Evolutionary conservation across 805 yeast genomes (phyloP), one percentile per base, ranked within the genome.

Genomic region (Candida suzukii): DNA sequence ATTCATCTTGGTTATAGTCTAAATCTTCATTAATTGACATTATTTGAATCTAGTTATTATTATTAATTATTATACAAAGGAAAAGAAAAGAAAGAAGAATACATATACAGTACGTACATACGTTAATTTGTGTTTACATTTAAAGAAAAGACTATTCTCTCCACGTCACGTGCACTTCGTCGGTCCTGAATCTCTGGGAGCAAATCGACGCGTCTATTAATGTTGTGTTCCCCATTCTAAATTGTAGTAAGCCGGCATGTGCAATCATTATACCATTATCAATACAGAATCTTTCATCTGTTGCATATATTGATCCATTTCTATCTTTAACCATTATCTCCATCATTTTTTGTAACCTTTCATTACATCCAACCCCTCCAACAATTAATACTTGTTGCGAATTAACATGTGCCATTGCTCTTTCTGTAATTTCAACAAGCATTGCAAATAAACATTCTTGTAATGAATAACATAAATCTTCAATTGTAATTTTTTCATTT

Each of bases 241-340:
- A 88, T 40, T 84, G 86, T 44, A 93, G 60, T 37, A 93, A 66
- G 0, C 99, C 99, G 0, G 99, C 98, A 55, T 93, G 99, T 0
- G 99, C 99, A 53, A 93, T 93, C 99, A 93, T 93, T 30, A 91
- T 93, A 11, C 99, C 99, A 56, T 93, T 93, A 58, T 93, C 99
- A 35, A 93, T 93, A 63, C 99, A 93, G 58, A 93, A 91, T 44
- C 98, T 66, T 57, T 93, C 98, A 61, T 93, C 99, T 0, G 99
- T 93, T 3, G 99, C 96, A 58, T 72, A 88, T 3, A 93, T 82
- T n/a, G 76, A 71, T 0, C 98, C 98, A 49, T 80, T 79, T 48
- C 99, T 70, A 54, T 90, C 98, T 35, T 72, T 61, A 18, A 91
- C 95, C 99, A 93, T 93, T 36, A 74, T 64, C n/a, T 74, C 85